These are phyloP conservation scores for Vitis hybrid DNA, from an alignment of 177 flowering plant genomes.

Conservation along the genomic window DNA sequence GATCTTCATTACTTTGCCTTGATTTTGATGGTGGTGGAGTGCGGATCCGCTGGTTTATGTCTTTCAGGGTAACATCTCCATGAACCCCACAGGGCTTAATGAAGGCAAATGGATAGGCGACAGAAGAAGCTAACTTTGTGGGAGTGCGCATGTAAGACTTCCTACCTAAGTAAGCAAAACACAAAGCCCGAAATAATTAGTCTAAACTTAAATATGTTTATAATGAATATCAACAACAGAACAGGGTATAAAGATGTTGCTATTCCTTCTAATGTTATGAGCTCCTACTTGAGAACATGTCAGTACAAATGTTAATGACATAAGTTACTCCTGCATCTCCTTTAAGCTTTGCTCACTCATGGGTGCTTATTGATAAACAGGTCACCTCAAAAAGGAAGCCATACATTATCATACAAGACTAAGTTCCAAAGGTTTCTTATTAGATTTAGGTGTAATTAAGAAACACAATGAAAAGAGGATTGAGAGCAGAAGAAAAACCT, in stretches of 20 bases:
- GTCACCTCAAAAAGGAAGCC: no score
- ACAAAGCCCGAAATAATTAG: not conserved
- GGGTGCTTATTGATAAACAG: no score
- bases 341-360: not conserved
- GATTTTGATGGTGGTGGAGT: slow-evolving; percentile 67
- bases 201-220: not conserved
- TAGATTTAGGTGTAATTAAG: no score
- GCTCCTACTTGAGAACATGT: slow-evolving; percentile 1
- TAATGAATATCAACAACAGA: not conserved
- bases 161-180: slow-evolving; percentile 43
- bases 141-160: slow-evolving; percentile 63
- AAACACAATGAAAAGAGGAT: not conserved
- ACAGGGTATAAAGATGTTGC: not conserved
- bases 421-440: no score
- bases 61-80: slow-evolving; percentile 88
- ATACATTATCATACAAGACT: no score
- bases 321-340: not conserved
- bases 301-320: not conserved
- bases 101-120: slow-evolving; percentile 87
- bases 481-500: slow-evolving; percentile 40
- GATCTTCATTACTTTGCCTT: slow-evolving; percentile 45
- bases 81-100: slow-evolving; percentile 77
- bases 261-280: not conserved
- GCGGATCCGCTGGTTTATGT: slow-evolving; percentile 78
- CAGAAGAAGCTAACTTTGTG: slow-evolving; percentile 65